Evolutionary conservation across 1,139 yeast genomes (phyloP).

Genomic region (Kodamaea arcana): DNA sequence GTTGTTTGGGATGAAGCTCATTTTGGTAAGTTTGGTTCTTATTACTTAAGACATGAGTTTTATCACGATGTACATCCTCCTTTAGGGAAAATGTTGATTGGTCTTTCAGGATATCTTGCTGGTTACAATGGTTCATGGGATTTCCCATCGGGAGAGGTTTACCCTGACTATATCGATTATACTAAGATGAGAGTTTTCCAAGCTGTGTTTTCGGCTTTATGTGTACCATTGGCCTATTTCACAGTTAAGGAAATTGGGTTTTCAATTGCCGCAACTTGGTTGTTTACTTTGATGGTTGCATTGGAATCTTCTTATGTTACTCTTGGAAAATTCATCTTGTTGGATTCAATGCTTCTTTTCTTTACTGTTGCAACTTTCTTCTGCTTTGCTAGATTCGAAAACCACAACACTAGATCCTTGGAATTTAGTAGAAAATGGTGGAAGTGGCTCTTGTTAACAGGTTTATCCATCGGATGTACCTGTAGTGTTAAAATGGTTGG

Average conservation of each 20-base stretch:
- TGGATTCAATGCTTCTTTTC: constrained; percentile 93
- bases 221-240: constrained; percentile 91
- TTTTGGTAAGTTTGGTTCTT: constrained; percentile 93
- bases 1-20: constrained; percentile 70
- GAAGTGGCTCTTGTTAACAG: constrained; percentile 84
- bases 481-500: constrained; percentile 89
- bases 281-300: constrained; percentile 80
- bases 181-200: constrained; percentile 93
- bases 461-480: constrained; percentile 69
- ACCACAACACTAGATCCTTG: constrained; percentile 51
- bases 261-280: constrained; percentile 80
- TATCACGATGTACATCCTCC: constrained; percentile 99
- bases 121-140: constrained; percentile 96
- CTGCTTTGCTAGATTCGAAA: constrained; percentile 77
- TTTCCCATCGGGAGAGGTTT: constrained; percentile 81
- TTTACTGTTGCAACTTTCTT: constrained; percentile 84
- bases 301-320: constrained; percentile 86
- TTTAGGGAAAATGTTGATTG: constrained; percentile 94
- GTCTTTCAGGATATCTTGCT: constrained; percentile 88
- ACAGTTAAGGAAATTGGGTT: constrained; percentile 86
- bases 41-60: constrained; percentile 86
- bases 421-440: constrained; percentile 82
- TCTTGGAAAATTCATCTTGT: constrained; percentile 82
- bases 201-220: constrained; percentile 81
- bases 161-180: constrained; percentile 83